Conservation (phyloP, 2,329 filamentous ascomycete genomes). For the Akanthomyces lecanii region DNA sequence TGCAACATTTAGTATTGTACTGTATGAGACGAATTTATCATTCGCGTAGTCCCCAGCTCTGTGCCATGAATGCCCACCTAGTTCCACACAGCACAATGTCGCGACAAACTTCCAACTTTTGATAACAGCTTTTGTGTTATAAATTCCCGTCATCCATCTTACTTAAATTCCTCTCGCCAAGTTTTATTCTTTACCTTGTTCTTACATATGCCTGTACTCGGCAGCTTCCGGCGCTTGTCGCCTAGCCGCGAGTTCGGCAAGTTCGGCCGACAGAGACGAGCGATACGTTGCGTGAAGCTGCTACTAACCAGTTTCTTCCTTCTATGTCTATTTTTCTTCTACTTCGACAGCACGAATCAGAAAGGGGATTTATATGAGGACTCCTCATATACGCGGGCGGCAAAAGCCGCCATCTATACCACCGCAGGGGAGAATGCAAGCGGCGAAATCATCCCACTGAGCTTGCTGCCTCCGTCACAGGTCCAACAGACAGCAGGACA, state of each 20-base stretch:
- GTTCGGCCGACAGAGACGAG: not conserved
- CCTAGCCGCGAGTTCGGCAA: slow-evolving; percentile 3
- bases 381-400: not conserved
- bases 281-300: not conserved
- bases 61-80: not conserved
- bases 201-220: not conserved
- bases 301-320: not conserved
- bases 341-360: not conserved
- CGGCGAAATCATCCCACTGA: not conserved
- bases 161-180: not conserved
- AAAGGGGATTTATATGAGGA: not conserved
- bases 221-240: not conserved
- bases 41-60: not conserved
- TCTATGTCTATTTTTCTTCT: not conserved
- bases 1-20: not conserved
- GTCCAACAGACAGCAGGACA: not conserved
- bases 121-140: not conserved
- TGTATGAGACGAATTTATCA: not conserved
- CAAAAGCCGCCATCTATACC: not conserved
- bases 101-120: not conserved
- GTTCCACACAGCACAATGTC: not conserved
- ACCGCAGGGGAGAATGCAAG: not conserved
- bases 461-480: not conserved
- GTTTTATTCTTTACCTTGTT: too few relatives aligned
- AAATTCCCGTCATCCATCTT: not conserved